Evolutionary conservation across 1,139 yeast species (phyloP).

Genomic region (Taphrina flavorubra): DNA sequence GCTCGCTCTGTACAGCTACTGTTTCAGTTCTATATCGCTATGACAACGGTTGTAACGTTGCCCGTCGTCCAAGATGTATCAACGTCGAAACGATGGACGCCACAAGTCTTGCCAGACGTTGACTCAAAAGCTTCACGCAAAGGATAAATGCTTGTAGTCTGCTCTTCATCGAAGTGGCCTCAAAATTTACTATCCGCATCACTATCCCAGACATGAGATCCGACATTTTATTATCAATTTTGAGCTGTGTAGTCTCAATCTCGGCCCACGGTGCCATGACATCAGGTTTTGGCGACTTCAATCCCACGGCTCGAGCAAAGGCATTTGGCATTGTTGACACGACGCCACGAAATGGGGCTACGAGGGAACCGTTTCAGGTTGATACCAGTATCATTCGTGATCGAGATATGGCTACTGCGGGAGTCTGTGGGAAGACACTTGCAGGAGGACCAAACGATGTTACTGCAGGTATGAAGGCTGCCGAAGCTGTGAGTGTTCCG

Average conservation of each 20-base stretch:
- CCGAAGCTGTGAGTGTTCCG: conserved; percentile 5
- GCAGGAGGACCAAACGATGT: conserved; percentile 25
- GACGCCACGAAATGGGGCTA: conserved; percentile 22
- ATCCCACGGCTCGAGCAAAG: conserved; percentile 3
- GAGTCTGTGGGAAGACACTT: conserved; percentile 21
- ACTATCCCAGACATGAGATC: background rate
- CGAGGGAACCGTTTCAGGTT: conserved; percentile 19
- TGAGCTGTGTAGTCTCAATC: conserved; percentile 1
- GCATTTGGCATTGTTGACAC: conserved; percentile 15
- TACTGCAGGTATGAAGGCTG: conserved; percentile 9
- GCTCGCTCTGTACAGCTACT: background rate
- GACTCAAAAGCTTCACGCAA: background rate
- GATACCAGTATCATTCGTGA: conserved; percentile 26
- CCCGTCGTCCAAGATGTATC: background rate
- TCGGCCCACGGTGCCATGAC: conserved; percentile 30
- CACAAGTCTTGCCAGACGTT: background rate
- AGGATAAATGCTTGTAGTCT: background rate
- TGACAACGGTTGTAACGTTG: conserved; percentile 3
- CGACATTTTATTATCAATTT: background rate
- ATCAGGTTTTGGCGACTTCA: conserved; percentile 6
- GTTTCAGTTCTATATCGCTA: background rate
- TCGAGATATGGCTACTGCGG: conserved; percentile 12
- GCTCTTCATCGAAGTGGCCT: background rate
- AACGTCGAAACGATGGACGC: background rate
- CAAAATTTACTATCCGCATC: too few relatives aligned